These are phyloP conservation scores for Teratosphaeria gauchensis DNA, from an alignment of 2,329 filamentous ascomycete species.

Conservation along the genomic window DNA sequence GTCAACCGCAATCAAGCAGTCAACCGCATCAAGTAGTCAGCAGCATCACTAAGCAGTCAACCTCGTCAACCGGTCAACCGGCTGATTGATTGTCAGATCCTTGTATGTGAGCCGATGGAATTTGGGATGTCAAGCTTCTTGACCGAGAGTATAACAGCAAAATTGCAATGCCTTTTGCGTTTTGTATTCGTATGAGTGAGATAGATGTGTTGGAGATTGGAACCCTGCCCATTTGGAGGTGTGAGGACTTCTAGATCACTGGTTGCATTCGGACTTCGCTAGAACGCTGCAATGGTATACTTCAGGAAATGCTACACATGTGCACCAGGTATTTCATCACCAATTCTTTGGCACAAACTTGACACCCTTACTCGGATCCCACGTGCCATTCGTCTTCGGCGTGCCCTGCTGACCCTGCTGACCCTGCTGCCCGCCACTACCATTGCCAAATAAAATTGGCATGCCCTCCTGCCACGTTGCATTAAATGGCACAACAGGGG, in stretches of 20 bases:
- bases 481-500: conserved; percentile 1
- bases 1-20: no score
- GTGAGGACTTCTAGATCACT: background rate
- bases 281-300: background rate
- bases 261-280: background rate
- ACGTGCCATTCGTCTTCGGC: conserved; percentile 6
- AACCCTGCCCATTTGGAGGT: background rate
- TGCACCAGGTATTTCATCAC: background rate
- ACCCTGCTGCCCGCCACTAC: background rate
- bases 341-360: conserved; percentile 9
- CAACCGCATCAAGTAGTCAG: no score
- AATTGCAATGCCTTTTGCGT: background rate
- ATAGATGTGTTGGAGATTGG: background rate
- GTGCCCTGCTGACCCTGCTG: background rate
- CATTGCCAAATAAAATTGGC: conserved; percentile 24
- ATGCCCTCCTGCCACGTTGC: conserved; percentile 27
- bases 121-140: background rate
- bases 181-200: background rate
- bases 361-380: conserved; percentile 21
- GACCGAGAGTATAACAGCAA: background rate
- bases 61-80: no score
- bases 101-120: background rate
- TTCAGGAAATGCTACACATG: background rate
- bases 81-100: no score
- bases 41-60: no score